Percentiles rank a stretch among this genome's conserved stretches.
Evolutionary conservation across 2,329 filamentous ascomycete genomes (phyloP).

Genomic region (Fusarium sp.): DNA sequence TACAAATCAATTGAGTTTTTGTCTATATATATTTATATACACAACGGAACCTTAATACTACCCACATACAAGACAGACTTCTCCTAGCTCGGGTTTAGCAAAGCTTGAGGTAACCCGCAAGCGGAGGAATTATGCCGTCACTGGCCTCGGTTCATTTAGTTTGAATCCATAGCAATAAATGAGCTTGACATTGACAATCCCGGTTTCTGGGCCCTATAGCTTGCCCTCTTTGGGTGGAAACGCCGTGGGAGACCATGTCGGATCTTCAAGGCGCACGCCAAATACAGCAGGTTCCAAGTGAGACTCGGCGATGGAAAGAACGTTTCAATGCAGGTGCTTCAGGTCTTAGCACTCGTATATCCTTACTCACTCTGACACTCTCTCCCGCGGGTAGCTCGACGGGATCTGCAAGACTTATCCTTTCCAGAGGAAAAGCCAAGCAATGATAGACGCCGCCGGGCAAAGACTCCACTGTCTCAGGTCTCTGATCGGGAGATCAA

Average conservation of each 20-base stretch:
- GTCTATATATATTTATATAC: neutral
- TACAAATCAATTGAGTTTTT: slow-evolving; percentile 23
- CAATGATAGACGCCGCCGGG: slow-evolving; percentile 3
- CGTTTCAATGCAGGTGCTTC: slow-evolving; percentile 13
- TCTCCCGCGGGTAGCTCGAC: slow-evolving; percentile 8
- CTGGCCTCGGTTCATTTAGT: neutral
- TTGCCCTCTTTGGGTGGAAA: slow-evolving; percentile 31
- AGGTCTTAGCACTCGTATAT: neutral
- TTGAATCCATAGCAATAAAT: slow-evolving; percentile 1
- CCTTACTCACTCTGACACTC: neutral
- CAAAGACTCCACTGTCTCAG: slow-evolving; percentile 39
- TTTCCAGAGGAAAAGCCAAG: slow-evolving; percentile 11
- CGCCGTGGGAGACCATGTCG: slow-evolving; percentile 21
- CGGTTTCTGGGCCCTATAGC: slow-evolving; percentile 17
- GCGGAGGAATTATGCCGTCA: slow-evolving; percentile 12
- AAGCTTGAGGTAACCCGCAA: slow-evolving; percentile 24
- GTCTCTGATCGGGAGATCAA: slow-evolving; percentile 33
- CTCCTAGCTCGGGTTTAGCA: slow-evolving; percentile 18
- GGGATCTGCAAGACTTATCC: slow-evolving; percentile 16
- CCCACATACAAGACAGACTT: slow-evolving; percentile 1
- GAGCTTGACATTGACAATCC: slow-evolving; percentile 16
- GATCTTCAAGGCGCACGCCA: slow-evolving; percentile 40
- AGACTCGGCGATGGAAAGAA: slow-evolving; percentile 7
- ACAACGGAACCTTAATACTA: neutral
- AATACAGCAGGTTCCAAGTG: slow-evolving; percentile 34